phyloP scores from a whole-genome alignment of 140 eudicot species.

The Erigeron philadelphicus region DNA sequence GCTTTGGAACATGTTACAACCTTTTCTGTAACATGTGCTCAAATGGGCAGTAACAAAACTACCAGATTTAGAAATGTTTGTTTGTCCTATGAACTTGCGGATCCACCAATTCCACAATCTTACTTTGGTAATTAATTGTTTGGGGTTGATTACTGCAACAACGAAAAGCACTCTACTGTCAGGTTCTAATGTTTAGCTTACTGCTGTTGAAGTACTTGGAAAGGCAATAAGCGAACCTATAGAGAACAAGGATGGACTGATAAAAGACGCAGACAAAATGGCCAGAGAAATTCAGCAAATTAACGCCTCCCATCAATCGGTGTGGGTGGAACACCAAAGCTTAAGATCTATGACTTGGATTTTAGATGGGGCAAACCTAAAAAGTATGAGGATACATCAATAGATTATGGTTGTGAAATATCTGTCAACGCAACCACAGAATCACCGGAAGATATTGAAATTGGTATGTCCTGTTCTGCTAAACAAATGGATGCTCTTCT shows the following conservation, averaged over 20 bases:
- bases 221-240: no score
- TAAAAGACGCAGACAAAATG: no score
- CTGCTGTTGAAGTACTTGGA: neutral
- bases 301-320: neutral
- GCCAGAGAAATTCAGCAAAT: no score
- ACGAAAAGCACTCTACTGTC: neutral
- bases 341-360: neutral
- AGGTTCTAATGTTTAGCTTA: neutral
- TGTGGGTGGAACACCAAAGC: neutral
- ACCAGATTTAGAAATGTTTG: neutral
- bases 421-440: constrained; percentile 25
- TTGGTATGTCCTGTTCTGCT: constrained; percentile 26
- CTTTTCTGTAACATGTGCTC: neutral
- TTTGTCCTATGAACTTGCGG: neutral
- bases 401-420: constrained; percentile 28
- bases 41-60: no score
- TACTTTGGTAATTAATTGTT: neutral
- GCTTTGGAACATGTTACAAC: neutral
- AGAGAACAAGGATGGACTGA: neutral
- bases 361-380: constrained; percentile 42
- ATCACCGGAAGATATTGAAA: constrained; percentile 19
- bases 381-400: constrained; percentile 32
- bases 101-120: neutral
- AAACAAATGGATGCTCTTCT: constrained; percentile 23
- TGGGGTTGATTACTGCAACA: neutral